Base-by-base conservation (phyloP, 2,329 filamentous ascomycete genomes). In the Diplodia seriata region DNA sequence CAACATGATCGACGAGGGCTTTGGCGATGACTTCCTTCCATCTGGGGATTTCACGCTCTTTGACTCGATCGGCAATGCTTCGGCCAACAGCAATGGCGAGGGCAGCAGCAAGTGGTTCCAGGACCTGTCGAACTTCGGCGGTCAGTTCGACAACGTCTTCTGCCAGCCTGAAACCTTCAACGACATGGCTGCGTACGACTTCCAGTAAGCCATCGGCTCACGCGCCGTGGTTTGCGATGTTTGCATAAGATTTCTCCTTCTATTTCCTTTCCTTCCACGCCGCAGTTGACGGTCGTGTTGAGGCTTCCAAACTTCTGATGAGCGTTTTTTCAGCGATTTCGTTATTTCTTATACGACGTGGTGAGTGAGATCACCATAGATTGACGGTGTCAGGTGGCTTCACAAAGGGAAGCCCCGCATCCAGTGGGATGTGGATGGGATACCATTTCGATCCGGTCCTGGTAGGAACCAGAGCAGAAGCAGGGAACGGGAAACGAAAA, bases 21-120 rank as follows among this genome's bases (percentile, higher is more conserved):
- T 88, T 72, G 81, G 80, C 43, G 74, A 79, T 3, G 73, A 75
- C 33, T 79, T 80, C 38, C 73, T 72, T 2, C 77, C 78, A 1
- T 73, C 78, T 57, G 80, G 76, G 50, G 90, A 92, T 76, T 93
- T 92, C 72, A 85, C 86, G 20, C 83, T 93, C 18, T 92, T 80
- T 69, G 78, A 80, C 54, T 61, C 65, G 12, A 70, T 33, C 14
- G 33, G 31, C 61, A 40, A 49, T 26, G n/a, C 26, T 11, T 50
- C 31, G 50, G 64, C 73, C 15, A 71, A 68, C 69, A 73, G 71
- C 61, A 73, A 75, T 71, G 63, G 68, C 29, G 69, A 73, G 71
- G 67, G 71, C 69, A 43, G 76, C 73, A 59, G 70, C 64, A 74
- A 76, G 68, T 79, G 78, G 72, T 80, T 79, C 66, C 78, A 77